Base-by-base conservation (phyloP, 202 grass and related monocot species). In the Bolboschoenoplectus hybrid region DNA sequence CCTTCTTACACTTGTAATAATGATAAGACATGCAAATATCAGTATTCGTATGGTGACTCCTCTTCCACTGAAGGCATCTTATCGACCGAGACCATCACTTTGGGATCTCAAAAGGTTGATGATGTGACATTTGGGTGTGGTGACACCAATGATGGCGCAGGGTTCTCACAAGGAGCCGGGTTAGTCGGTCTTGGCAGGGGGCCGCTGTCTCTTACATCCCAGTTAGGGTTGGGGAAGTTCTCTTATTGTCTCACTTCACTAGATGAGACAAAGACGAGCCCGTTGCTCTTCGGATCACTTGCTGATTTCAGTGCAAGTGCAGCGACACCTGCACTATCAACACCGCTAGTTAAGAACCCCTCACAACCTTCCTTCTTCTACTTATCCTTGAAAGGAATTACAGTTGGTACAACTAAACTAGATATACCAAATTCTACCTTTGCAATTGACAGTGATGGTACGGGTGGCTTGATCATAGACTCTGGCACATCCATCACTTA, bases 181-280 rank as follows among this genome's bases (percentile, higher is more conserved):
- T 86, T 97, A 8, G 89, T 97, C 4, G 94, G 92, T 52, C 91
- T 95, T 16, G 91, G 91, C 17, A 87, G 80, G 1, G 91, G 91
- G 0, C 89, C 89, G 0, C 91, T 93, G 1, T 95, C 91, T 5
- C 80, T 95, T 2, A 82, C 91, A 17, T 85, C 93, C 2, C 89
- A 95, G 88, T 84, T 93, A 67, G 89, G 85, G 9, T 71, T 95
- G 32, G 52, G 68, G 3, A 92, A 88, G 83, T 95, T 95, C 89
- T 92, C 91, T 75, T 95, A 92, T 86, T 95, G 93, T 86, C 93
- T 95, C 85, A 92, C 91, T 86, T 89, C 91, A 36, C 87, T 92
- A 5, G 87, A 89, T 66, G 90, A 90, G 87, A 51, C 74, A 69
- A 39, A 68, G 63, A 91, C 58, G 57, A 91, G 91, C 84, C 91